phyloP scores from a whole-genome alignment of 345 rosid species.

The Tarenaya hassleriana region DNA sequence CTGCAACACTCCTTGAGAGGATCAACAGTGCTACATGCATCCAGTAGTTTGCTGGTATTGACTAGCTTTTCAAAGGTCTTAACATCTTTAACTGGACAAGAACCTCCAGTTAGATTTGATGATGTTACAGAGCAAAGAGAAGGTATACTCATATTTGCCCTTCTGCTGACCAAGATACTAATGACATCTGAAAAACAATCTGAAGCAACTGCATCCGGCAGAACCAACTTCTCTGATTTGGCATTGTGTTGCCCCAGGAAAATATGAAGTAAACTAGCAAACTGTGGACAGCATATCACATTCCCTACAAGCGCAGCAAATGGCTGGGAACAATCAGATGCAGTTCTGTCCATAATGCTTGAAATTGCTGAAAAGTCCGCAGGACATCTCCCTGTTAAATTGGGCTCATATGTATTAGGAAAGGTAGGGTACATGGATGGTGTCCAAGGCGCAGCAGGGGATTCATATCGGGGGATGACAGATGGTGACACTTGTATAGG shows the following conservation, averaged over 20 bases:
- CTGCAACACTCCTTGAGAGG: constrained; percentile 91
- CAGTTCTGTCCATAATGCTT: constrained; percentile 55
- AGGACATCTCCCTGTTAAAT: constrained; percentile 85
- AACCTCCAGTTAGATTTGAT: constrained; percentile 81
- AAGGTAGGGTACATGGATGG: constrained; percentile 81
- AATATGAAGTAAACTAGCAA: constrained; percentile 71
- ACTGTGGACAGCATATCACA: constrained; percentile 94
- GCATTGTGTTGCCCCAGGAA: constrained; percentile 59
- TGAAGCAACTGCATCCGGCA: constrained; percentile 56
- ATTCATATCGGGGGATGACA: constrained; percentile 57
- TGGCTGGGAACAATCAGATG: constrained; percentile 74
- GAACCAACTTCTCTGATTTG: constrained; percentile 65
- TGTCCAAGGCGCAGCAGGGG: constrained; percentile 45
- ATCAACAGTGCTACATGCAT: constrained; percentile 75
- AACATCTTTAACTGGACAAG: constrained; percentile 75
- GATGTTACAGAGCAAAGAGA: constrained; percentile 70
- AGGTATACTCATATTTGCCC: constrained; percentile 73
- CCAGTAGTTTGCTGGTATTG: constrained; percentile 71
- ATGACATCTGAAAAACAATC: constrained; percentile 98
- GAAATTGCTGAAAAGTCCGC: constrained; percentile 71
- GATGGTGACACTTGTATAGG: constrained; percentile 92
- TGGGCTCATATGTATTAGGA: constrained; percentile 70
- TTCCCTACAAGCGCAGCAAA: constrained; percentile 84
- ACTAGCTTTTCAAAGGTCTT: constrained; percentile 57
- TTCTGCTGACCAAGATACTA: constrained; percentile 68